Conservation (phyloP, 495 filamentous ascomycete genomes). For the Annulohypoxylon moriforme region DNA sequence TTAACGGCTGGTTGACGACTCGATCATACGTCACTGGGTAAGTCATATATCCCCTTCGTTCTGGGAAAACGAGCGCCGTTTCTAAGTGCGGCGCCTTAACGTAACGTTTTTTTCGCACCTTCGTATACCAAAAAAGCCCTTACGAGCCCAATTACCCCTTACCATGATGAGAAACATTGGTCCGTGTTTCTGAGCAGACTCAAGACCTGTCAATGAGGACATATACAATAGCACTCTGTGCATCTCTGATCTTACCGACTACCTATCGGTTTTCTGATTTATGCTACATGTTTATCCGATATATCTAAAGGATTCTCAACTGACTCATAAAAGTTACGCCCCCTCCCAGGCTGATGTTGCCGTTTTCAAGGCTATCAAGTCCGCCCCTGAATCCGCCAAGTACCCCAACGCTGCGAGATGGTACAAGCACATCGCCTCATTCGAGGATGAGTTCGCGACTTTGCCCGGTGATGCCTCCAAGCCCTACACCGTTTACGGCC, state of each 20-base stretch:
- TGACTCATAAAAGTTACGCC: slow-evolving; percentile 68
- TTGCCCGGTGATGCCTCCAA: slow-evolving; percentile 92
- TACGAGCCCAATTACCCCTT: slow-evolving; percentile 37
- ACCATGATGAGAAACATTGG: slow-evolving; percentile 92
- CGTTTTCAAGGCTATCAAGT: slow-evolving; percentile 87
- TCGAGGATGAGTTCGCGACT: slow-evolving; percentile 88
- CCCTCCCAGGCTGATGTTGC: slow-evolving; percentile 96
- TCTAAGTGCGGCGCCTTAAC: slow-evolving; percentile 23
- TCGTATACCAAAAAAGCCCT: slow-evolving; percentile 12
- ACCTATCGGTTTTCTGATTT: background rate
- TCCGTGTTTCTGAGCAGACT: slow-evolving; percentile 99
- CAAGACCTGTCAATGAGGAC: slow-evolving; percentile 97
- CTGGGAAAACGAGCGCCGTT: slow-evolving; percentile 27
- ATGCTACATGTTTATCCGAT: background rate
- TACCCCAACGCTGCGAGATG: slow-evolving; percentile 95
- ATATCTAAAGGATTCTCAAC: slow-evolving; percentile 14
- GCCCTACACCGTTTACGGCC: slow-evolving; percentile 89
- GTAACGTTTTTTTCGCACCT: background rate
- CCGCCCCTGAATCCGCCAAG: slow-evolving; percentile 79
- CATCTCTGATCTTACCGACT: slow-evolving; percentile 77
- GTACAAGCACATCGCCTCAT: slow-evolving; percentile 98
- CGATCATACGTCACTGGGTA: slow-evolving; percentile 96
- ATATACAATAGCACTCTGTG: slow-evolving; percentile 76
- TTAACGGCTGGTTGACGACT: slow-evolving; percentile 89
- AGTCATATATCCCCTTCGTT: slow-evolving; percentile 54